A percentile compares a stretch with the other conserved stretches of the same genome.
These are phyloP conservation scores for Termitomyces sp. DNA, from an alignment of 768 basidiomycete species.

Conservation along the genomic window DNA sequence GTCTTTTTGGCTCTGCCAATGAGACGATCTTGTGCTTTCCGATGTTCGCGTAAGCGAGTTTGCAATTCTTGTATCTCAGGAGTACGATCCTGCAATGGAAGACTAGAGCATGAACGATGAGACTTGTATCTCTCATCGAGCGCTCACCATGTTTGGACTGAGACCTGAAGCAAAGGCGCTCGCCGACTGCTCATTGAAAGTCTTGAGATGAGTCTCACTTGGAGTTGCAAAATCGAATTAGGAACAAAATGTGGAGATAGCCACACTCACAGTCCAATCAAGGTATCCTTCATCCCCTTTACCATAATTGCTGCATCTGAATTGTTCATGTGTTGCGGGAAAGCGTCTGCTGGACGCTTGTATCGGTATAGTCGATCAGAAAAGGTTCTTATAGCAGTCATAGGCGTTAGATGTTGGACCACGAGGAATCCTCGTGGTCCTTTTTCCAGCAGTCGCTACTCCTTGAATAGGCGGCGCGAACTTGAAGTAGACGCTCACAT, in stretches of 20 bases:
- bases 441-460: neutral
- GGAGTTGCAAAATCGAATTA: neutral
- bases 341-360: neutral
- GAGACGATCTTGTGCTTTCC: constrained; percentile 9
- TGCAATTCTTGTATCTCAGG: constrained; percentile 11
- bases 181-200: constrained; percentile 24
- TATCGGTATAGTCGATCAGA: neutral
- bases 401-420: constrained; percentile 1
- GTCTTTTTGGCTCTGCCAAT: constrained; percentile 22
- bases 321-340: neutral
- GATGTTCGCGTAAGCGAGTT: constrained; percentile 16
- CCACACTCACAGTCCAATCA: constrained; percentile 15
- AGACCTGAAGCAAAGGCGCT: constrained; percentile 17
- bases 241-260: neutral
- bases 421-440: constrained; percentile 15
- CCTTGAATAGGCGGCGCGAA: neutral
- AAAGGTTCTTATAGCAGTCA: neutral
- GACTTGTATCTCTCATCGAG: neutral
- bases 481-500: neutral
- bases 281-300: constrained; percentile 10
- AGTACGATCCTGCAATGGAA: constrained; percentile 7
- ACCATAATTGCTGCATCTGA: neutral
- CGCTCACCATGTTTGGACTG: constrained; percentile 23
- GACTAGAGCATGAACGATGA: neutral
- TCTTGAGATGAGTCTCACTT: constrained; percentile 24